Conservation (phyloP, 352 stramenopile genomes). For the Phytophthora chlamydospora region DNA sequence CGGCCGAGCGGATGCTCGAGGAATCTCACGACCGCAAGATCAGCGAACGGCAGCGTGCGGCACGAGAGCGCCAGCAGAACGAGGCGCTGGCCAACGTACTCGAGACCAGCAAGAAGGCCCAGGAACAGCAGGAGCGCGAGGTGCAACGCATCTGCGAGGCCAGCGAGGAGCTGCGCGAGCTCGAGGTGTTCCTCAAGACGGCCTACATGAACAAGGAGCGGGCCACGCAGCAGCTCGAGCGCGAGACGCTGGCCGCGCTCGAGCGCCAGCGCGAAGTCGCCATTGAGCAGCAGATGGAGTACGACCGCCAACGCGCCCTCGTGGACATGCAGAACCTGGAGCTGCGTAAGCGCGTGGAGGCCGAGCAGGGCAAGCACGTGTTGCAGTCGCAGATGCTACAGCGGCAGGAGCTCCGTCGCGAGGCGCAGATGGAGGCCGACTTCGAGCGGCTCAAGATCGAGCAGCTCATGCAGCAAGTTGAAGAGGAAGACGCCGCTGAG, state of each 20-base stretch:
- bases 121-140: slow-evolving; percentile 84
- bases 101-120: slow-evolving; percentile 57
- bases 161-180: slow-evolving; percentile 90
- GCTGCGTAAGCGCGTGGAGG: slow-evolving; percentile 65
- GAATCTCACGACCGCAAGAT: slow-evolving; percentile 31
- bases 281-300: slow-evolving; percentile 94
- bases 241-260: slow-evolving; percentile 72
- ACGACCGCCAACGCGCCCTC: slow-evolving; percentile 84
- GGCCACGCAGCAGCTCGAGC: slow-evolving; percentile 89
- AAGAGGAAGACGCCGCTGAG: slow-evolving; percentile 85
- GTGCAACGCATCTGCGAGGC: slow-evolving; percentile 92
- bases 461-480: slow-evolving; percentile 85
- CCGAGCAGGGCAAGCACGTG: slow-evolving; percentile 68
- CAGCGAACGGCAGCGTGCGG: slow-evolving; percentile 32
- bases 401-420: slow-evolving; percentile 62
- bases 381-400: slow-evolving; percentile 78
- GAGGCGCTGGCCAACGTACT: slow-evolving; percentile 75
- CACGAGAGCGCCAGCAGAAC: slow-evolving; percentile 70
- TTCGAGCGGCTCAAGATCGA: slow-evolving; percentile 88
- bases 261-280: slow-evolving; percentile 80
- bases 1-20: slow-evolving; percentile 73
- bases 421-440: slow-evolving; percentile 73
- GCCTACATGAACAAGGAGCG: slow-evolving; percentile 95
- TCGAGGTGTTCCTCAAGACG: slow-evolving; percentile 90
- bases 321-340: slow-evolving; percentile 70